Percentiles rank a stretch among this genome's conserved stretches.
phyloP scores from a whole-genome alignment of 768 basidiomycete species.

The Boletus insuetus region DNA sequence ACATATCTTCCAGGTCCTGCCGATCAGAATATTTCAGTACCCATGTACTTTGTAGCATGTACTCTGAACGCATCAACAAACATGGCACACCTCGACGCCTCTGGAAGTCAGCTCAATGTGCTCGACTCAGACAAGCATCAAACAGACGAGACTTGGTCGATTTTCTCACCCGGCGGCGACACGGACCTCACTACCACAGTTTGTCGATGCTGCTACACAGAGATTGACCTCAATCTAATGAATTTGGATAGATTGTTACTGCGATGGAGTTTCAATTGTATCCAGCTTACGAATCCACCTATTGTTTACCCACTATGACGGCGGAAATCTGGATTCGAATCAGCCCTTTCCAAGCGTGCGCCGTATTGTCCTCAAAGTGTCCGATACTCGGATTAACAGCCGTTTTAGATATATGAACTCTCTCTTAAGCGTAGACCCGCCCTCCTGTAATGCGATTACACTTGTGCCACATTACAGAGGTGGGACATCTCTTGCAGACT shows the following conservation, averaged over 20 bases:
- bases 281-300: too few relatives aligned
- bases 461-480: not conserved
- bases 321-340: not conserved
- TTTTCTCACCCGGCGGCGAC: not conserved
- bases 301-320: not conserved
- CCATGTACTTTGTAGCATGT: not conserved
- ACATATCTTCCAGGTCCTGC: too few relatives aligned
- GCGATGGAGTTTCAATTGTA: not conserved
- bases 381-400: not conserved
- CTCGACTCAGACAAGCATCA: not conserved
- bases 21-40: not conserved
- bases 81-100: not conserved
- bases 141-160: not conserved
- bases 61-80: not conserved
- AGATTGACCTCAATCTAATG: not conserved
- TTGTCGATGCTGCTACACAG: not conserved
- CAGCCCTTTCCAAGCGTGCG: not conserved
- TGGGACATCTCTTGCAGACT: not conserved
- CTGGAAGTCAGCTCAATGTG: not conserved
- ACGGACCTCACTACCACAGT: not conserved
- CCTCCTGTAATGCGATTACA: not conserved
- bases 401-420: not conserved
- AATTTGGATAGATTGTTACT: not conserved
- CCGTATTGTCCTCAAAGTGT: not conserved
- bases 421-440: not conserved